Evolutionary conservation across 2,329 filamentous ascomycete genomes (phyloP), one percentile per base, ranked within the genome.

Genomic region (Neopestalotiopsis rosae): DNA sequence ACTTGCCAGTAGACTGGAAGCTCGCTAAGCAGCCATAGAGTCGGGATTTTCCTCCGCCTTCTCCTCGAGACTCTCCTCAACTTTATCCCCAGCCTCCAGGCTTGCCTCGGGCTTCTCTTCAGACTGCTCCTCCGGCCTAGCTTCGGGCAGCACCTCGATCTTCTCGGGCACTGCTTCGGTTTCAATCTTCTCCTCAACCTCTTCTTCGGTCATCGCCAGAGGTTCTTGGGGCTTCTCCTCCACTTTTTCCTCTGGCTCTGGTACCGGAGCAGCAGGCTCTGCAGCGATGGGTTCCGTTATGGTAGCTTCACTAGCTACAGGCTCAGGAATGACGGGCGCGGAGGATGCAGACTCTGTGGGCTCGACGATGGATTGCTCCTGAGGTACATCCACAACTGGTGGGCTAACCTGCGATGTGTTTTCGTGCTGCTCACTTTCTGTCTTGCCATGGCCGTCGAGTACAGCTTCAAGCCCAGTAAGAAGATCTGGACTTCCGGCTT

Each of bases 401-500:
- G n/a, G 14, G n/a, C 45, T 52, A 17, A 20, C 45, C 17, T 52
- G 45, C 17, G 45, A n/a, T 9, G 45, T 40, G 30, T 62, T 30
- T 17, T 20, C n/a, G 10, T 17, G 28, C 14, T 38, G 30, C 30
- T 32, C 45, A 28, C 74, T 74, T 28, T 72, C 72, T 14, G 72
- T 67, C 4, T 70, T 69, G n/a, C 70, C 72, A 58, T 84, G 82
- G 40, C 81, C 79, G 68, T 85, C 81, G 45, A 86, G 77, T 42
- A 83, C 84, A 1, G 82, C 79, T 72, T 86, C 81, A 1, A 85
- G 74, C n/a, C 79, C 82, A n/a, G 80, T 81, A 28, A 86, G 79
- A 45, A 86, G 67, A 72, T 86, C 83, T 7, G 81, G 78, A 32
- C 82, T 81, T 14, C 81, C 79, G 1, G 79, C 75, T 40, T 77